phyloP scores from a whole-genome alignment of 2,329 filamentous ascomycete species.

The Rachicladosporium sp. region DNA sequence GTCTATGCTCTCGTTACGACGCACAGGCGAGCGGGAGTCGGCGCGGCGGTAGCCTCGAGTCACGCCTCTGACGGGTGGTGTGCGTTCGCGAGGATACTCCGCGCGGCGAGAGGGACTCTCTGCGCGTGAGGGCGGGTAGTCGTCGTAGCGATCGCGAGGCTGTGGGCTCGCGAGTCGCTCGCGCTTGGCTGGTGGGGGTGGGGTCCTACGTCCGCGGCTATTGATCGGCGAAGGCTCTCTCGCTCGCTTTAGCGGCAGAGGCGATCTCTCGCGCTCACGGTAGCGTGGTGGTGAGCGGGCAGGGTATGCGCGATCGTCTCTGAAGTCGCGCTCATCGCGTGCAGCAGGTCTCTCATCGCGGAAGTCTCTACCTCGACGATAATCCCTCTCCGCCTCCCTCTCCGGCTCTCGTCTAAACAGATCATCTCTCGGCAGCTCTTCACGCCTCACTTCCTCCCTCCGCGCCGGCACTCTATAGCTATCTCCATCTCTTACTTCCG shows the following conservation, averaged over 20 bases:
- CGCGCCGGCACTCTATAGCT: conserved; percentile 22
- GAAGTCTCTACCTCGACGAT: conserved; percentile 12
- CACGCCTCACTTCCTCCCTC: conserved; percentile 20
- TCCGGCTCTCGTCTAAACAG: conserved; percentile 24
- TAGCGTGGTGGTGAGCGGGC: conserved; percentile 29
- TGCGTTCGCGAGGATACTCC: conserved; percentile 30
- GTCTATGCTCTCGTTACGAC: conserved; percentile 38
- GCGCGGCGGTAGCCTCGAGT: conserved; percentile 32
- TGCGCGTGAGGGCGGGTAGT: conserved; percentile 28
- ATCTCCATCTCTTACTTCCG: conserved; percentile 19
- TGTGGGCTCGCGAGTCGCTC: conserved; percentile 29
- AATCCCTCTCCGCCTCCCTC: conserved; percentile 11
- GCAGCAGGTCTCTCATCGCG: conserved; percentile 11
- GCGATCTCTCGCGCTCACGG: conserved; percentile 28
- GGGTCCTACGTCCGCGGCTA: conserved; percentile 33
- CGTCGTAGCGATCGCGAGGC: conserved; percentile 32
- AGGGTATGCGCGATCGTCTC: conserved; percentile 19
- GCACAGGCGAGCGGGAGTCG: conserved; percentile 40
- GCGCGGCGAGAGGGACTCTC: conserved; percentile 25
- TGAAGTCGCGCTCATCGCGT: conserved; percentile 15
- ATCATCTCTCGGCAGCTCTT: conserved; percentile 24
- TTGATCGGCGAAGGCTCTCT: conserved; percentile 35
- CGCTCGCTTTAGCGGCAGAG: conserved; percentile 29
- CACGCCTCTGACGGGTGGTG: conserved; percentile 19
- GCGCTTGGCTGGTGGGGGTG: conserved; percentile 26